These are phyloP conservation scores for Cylindricascospora bacillispora DNA, from an alignment of 1,139 yeast genomes.

Conservation along the genomic window DNA sequence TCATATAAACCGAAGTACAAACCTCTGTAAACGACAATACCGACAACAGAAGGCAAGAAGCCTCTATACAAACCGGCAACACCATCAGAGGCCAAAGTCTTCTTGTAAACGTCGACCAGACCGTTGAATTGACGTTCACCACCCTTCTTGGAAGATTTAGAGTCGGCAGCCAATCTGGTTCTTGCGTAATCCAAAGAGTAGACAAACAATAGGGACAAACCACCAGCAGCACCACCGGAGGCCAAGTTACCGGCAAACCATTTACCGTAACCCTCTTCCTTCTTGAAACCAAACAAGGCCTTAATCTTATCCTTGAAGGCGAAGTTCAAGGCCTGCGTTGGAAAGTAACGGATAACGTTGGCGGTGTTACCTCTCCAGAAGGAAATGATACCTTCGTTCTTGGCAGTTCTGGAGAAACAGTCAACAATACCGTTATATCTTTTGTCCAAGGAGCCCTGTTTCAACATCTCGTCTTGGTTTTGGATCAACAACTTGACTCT, in stretches of 20 bases:
- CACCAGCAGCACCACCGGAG: conserved; percentile 78
- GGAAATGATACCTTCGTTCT: conserved; percentile 55
- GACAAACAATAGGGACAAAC: conserved; percentile 59
- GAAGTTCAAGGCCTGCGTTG: conserved; percentile 72
- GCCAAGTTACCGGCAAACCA: conserved; percentile 75
- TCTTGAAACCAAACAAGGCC: conserved; percentile 65
- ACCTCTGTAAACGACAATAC: conserved; percentile 76
- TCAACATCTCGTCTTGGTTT: conserved; percentile 73
- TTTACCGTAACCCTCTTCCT: conserved; percentile 47
- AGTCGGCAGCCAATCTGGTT: conserved; percentile 75
- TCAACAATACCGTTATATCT: conserved; percentile 58
- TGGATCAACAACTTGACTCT: conserved; percentile 70
- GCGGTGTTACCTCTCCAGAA: conserved; percentile 84
- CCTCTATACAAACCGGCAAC: conserved; percentile 77
- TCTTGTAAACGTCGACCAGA: conserved; percentile 61
- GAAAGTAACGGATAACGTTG: conserved; percentile 72
- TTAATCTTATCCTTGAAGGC: conserved; percentile 76
- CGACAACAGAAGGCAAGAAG: conserved; percentile 70
- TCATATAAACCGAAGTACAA: conserved; percentile 73
- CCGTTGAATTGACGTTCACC: conserved; percentile 70
- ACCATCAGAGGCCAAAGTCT: conserved; percentile 69
- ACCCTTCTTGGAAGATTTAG: conserved; percentile 52
- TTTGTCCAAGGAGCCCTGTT: conserved; percentile 61
- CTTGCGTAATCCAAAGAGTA: conserved; percentile 76
- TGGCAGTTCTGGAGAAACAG: conserved; percentile 60